A percentile compares a stretch with the other conserved stretches of the same genome.
Conservation (phyloP, 1,284 basidiomycete species). For the Somion occarium region DNA sequence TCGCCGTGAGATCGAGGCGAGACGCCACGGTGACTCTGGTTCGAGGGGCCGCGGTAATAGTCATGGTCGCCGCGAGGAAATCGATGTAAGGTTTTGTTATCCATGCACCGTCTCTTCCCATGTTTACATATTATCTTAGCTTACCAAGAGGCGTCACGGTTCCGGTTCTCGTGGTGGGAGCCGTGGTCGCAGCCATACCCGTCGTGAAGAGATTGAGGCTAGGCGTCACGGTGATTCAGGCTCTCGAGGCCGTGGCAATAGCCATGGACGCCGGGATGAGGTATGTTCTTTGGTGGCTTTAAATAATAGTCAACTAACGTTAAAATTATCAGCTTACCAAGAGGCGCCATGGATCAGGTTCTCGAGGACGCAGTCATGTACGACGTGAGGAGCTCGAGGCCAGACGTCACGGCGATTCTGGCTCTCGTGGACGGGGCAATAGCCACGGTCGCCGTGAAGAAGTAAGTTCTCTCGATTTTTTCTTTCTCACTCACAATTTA, state of each 20-base stretch:
- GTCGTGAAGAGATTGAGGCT: conserved; percentile 5
- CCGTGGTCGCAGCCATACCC: not conserved
- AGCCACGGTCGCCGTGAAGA: conserved; percentile 3
- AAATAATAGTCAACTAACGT: no score
- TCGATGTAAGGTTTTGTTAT: not conserved
- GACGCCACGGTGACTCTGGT: conserved; percentile 19
- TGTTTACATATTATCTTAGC: not conserved
- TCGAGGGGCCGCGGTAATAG: conserved; percentile 16
- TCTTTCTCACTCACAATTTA: not conserved
- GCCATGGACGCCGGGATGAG: not conserved
- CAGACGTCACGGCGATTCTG: conserved; percentile 2
- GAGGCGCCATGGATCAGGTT: not conserved
- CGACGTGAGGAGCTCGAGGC: conserved; percentile 6
- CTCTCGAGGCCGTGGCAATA: not conserved
- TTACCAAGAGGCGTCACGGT: conserved; percentile 5
- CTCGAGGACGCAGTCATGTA: conserved; percentile 8
- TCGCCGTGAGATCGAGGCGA: conserved; percentile 11
- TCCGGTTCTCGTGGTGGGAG: not conserved
- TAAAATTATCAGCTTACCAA: not conserved
- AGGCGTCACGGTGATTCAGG: conserved; percentile 6
- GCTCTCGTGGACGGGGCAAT: not conserved
- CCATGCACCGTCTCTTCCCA: no score
- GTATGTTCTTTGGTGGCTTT: not conserved
- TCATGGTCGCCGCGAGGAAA: conserved; percentile 7
- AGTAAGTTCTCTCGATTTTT: conserved; percentile 1